Evolutionary conservation across 768 basidiomycete genomes (phyloP).

Genomic region (Lactarius vividus): DNA sequence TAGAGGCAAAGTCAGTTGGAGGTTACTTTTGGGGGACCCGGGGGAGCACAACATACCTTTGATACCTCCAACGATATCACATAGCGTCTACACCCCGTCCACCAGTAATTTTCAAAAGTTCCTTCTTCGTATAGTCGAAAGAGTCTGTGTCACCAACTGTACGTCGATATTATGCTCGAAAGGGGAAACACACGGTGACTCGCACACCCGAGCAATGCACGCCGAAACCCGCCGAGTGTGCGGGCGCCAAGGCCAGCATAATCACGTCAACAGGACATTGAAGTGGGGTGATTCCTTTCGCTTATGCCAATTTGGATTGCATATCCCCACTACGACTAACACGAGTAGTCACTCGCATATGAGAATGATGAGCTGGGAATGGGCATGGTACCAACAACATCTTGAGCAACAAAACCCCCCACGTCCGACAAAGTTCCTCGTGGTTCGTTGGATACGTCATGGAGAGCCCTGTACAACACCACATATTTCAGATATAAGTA

Average conservation of each 20-base stretch:
- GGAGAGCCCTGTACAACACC: no score
- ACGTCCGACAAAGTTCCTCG: no score
- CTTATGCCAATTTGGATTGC: conserved; percentile 91
- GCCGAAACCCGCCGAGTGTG: background rate
- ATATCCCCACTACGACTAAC: conserved; percentile 74
- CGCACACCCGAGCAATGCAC: conserved; percentile 80
- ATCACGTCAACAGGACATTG: background rate
- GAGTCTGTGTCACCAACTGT: conserved; percentile 78
- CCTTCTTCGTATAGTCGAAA: conserved; percentile 72
- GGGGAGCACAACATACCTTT: conserved; percentile 42
- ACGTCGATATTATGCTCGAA: conserved; percentile 75
- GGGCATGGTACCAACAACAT: no score
- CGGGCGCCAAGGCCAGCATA: no score
- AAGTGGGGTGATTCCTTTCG: conserved; percentile 3
- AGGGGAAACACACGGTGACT: conserved; percentile 85
- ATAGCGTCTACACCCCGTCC: conserved; percentile 82
- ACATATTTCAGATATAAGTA: no score
- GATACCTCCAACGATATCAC: conserved; percentile 82
- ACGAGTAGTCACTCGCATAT: no score
- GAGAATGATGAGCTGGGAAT: background rate
- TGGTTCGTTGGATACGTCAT: no score
- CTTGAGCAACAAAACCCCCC: no score
- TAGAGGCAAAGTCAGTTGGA: background rate
- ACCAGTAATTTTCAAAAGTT: no score
- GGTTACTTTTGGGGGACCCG: background rate